phyloP scores from a whole-genome alignment of 1,284 basidiomycete species.

The Malassezia equina region DNA sequence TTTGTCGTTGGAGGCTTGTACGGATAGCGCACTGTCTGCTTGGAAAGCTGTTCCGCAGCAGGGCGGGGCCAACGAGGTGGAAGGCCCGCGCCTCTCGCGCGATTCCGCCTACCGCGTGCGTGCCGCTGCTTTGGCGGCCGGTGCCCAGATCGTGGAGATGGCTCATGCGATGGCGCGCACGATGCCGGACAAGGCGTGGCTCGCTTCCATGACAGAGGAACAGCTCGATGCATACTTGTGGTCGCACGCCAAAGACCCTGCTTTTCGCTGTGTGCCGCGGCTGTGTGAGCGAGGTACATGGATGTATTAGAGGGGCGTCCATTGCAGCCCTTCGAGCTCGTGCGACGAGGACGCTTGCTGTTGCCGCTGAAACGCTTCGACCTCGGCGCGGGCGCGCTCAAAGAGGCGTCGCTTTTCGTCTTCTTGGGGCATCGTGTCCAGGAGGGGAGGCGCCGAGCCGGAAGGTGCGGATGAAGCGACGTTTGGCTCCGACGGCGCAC shows the following conservation, averaged over 20 bases:
- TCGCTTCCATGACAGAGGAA: constrained; percentile 29
- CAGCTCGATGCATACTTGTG: constrained; percentile 43
- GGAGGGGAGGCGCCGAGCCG: background rate
- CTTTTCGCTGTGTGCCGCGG: constrained; percentile 29
- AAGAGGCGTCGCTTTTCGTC: constrained; percentile 41
- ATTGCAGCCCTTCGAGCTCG: background rate
- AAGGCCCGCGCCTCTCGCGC: constrained; percentile 18
- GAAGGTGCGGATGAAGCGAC: background rate
- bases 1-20: constrained; percentile 55
- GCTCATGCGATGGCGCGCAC: constrained; percentile 21
- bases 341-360: constrained; percentile 6
- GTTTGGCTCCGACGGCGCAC: background rate
- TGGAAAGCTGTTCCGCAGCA: background rate
- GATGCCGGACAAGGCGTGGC: constrained; percentile 12
- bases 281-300: constrained; percentile 24
- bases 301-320: constrained; percentile 21
- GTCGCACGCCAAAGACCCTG: constrained; percentile 32
- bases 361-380: constrained; percentile 36
- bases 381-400: constrained; percentile 36
- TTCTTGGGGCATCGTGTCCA: constrained; percentile 20
- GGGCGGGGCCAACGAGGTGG: background rate
- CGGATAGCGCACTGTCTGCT: constrained; percentile 1
- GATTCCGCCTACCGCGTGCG: constrained; percentile 35
- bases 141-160: constrained; percentile 20
- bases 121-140: constrained; percentile 30